These are phyloP conservation scores for Ophiostoma himal-ulmi DNA, from an alignment of 2,329 filamentous ascomycete genomes.

Conservation along the genomic window DNA sequence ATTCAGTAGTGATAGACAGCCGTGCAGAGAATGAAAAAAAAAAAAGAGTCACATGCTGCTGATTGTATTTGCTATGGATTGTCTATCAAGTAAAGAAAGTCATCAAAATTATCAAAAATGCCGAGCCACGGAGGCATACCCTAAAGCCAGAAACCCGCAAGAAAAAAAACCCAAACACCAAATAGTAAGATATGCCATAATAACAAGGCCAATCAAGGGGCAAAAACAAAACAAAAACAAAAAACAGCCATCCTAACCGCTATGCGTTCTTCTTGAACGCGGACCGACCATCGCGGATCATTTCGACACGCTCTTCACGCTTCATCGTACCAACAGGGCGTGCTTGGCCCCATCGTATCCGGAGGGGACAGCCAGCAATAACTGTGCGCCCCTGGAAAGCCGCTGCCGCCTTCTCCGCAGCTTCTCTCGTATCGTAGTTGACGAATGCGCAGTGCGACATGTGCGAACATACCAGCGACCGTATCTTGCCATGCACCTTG, in stretches of 20 bases:
- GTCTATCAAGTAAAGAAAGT: background rate
- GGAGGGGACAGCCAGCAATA: slow-evolving; percentile 82
- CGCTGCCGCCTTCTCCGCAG: slow-evolving; percentile 77
- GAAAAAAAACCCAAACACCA: background rate
- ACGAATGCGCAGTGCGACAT: slow-evolving; percentile 96
- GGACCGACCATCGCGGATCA: slow-evolving; percentile 70
- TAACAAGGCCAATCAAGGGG: background rate
- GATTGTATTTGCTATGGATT: background rate
- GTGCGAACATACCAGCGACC: slow-evolving; percentile 91
- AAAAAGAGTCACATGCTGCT: background rate
- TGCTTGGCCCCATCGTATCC: slow-evolving; percentile 88
- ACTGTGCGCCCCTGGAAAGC: slow-evolving; percentile 83
- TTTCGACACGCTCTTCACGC: slow-evolving; percentile 72
- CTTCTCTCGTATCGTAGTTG: slow-evolving; percentile 81
- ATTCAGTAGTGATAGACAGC: background rate
- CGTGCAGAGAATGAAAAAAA: no score
- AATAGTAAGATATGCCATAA: background rate
- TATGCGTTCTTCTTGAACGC: slow-evolving; percentile 42
- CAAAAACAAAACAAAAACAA: background rate
- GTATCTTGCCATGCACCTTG: slow-evolving; percentile 78
- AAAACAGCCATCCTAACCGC: slow-evolving; percentile 28
- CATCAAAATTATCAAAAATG: background rate
- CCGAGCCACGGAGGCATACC: background rate
- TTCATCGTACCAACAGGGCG: slow-evolving; percentile 90
- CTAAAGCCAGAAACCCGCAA: background rate